Evolutionary conservation across 768 basidiomycete genomes (phyloP), one percentile per base, ranked within the genome.

Genomic region (Boletus subcaerulescens): DNA sequence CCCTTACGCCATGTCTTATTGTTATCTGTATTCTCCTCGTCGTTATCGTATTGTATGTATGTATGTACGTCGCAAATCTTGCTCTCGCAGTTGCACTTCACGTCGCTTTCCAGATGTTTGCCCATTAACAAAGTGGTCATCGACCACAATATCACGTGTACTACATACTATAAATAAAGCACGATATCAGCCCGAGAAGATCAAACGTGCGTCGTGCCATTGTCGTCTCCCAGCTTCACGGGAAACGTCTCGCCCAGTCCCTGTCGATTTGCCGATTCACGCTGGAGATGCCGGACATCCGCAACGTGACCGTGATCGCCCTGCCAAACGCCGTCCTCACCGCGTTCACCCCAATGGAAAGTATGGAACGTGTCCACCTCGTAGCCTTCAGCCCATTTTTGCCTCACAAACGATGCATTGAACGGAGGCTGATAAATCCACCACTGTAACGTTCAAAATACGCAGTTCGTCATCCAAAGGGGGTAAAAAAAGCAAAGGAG

Each of bases 361-460:
- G 76, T 72, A 55, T 80, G 79, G 60, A 80, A 80, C 10, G 79
- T 76, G 54, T 80, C 80, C 17, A 81, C 79, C 51, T 80, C 79
- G 50, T 65, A 72, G 2, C 78, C 79, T 51, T 74, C 65, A 0
- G 58, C 62, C 80, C 80, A 80, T 50, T 76, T 71, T 43, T 74
- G 65, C 15, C 78, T 71, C 52, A 80, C 79, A 57, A 76, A 80
- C 22, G 68, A 67, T 14, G 76, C 70, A 50, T 79, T 73, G 50
- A 77, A 77, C 18, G 78, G 80, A 9, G 77, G 76, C 17, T 71
- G 61, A 61, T 72, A 76, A 39, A 79, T 78, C 78, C 79, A 79
- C 77, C 76, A 77, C 71, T 78, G 32, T 13, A 3, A 17, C 20
- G 3, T 33, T n/a, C 26, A 22, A 39, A 9, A 39, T n/a, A n/a